Evolutionary conservation across 305 asterid species (phyloP).

Genomic region (Fraxinus albicans): DNA sequence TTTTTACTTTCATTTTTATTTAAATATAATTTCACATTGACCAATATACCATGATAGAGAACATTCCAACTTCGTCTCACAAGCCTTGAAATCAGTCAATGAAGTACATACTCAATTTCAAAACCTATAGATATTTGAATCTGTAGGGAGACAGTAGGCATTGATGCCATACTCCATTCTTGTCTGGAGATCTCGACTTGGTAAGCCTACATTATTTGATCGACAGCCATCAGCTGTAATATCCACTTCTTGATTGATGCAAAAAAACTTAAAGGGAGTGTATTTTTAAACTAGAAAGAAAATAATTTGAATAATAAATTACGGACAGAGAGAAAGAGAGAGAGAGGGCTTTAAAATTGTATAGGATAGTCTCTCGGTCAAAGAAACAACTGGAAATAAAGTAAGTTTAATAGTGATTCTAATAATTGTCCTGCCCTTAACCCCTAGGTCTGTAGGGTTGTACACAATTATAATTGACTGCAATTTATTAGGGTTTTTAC

Average conservation of each 20-base stretch:
- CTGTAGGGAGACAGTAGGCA: not conserved
- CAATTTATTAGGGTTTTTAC: not conserved
- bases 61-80: not conserved
- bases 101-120: not conserved
- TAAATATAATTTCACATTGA: too few relatives aligned
- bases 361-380: conserved; percentile 23
- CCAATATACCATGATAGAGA: too few relatives aligned
- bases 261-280: too few relatives aligned
- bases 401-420: conserved; percentile 39
- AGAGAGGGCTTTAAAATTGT: not conserved
- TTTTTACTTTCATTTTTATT: too few relatives aligned
- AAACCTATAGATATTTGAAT: not conserved
- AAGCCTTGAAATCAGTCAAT: not conserved
- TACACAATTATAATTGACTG: conserved; percentile 19
- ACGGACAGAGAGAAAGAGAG: not conserved
- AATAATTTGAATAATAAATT: too few relatives aligned
- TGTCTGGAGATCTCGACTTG: not conserved
- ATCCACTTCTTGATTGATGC: too few relatives aligned
- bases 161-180: not conserved
- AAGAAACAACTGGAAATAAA: conserved; percentile 55
- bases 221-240: not conserved
- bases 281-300: not conserved
- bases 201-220: not conserved
- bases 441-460: conserved; percentile 21
- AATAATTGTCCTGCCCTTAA: conserved; percentile 43